Conservation (phyloP, 805 yeast species). For the Kazachstania kunashirensis region DNA sequence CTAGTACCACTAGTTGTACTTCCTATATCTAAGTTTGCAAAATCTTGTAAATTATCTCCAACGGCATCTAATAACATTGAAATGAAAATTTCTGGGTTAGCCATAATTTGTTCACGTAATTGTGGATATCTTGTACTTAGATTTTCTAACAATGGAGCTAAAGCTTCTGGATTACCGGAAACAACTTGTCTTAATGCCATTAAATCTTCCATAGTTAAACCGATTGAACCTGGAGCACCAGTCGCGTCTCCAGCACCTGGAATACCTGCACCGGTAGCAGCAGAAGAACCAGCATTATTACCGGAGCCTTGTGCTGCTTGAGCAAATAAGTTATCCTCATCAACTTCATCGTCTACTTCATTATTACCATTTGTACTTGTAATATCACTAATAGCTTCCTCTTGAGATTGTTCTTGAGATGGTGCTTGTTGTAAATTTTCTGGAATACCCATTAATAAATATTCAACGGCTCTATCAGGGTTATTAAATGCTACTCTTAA, state of each 20-base stretch:
- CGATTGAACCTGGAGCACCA: constrained; percentile 32
- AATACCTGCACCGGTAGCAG: constrained; percentile 10
- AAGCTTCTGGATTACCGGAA: constrained; percentile 77
- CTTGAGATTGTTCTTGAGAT: constrained; percentile 13
- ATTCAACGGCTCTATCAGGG: constrained; percentile 97
- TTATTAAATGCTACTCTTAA: constrained; percentile 91
- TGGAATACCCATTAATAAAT: constrained; percentile 82
- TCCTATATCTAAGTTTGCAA: constrained; percentile 16
- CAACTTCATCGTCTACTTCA: constrained; percentile 7
- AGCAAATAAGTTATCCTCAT: constrained; percentile 33
- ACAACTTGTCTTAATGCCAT: constrained; percentile 64
- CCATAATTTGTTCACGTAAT: constrained; percentile 66
- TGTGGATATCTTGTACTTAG: constrained; percentile 77
- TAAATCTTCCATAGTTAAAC: constrained; percentile 38
- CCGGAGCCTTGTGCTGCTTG: constrained; percentile 32
- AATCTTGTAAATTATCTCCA: constrained; percentile 43
- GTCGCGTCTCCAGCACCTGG: constrained; percentile 15
- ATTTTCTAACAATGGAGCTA: constrained; percentile 76
- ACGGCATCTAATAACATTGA: constrained; percentile 56
- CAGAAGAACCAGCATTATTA: constrained; percentile 15
- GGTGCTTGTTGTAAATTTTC: constrained; percentile 38
- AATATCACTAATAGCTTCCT: background rate
- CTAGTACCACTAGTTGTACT: constrained; percentile 30
- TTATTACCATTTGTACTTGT: constrained; percentile 7
- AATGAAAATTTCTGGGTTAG: constrained; percentile 83